These are phyloP conservation scores for Arachis hypogaea DNA, from an alignment of 306 rosid species.

Conservation along the genomic window DNA sequence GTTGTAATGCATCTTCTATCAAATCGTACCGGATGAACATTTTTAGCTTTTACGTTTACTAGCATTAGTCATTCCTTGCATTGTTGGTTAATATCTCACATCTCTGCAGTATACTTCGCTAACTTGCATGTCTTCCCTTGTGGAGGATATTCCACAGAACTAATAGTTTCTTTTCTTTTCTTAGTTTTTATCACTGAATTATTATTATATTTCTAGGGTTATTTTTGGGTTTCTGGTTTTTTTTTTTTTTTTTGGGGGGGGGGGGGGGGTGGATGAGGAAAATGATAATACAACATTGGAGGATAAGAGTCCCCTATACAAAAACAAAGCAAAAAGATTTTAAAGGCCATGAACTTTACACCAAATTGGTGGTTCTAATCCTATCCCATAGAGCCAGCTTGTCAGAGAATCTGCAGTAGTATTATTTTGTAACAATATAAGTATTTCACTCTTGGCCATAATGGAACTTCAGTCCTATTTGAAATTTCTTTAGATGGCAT, in stretches of 20 bases:
- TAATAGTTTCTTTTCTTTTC: background rate
- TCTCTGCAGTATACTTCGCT: background rate
- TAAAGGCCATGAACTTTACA: too few relatives aligned
- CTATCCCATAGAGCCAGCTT: too few relatives aligned
- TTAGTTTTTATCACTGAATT: background rate
- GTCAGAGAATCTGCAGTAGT: too few relatives aligned
- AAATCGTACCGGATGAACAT: slow-evolving; percentile 17
- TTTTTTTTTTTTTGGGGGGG: too few relatives aligned
- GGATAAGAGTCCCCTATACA: too few relatives aligned
- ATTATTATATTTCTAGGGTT: background rate
- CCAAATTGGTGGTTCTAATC: too few relatives aligned
- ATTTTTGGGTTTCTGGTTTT: too few relatives aligned
- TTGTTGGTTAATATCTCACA: background rate
- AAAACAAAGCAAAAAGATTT: too few relatives aligned
- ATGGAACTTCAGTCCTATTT: slow-evolving; percentile 6
- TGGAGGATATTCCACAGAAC: slow-evolving; percentile 13
- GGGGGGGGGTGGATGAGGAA: too few relatives aligned
- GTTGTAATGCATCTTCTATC: slow-evolving; percentile 12
- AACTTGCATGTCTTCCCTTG: background rate
- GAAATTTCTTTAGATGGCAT: slow-evolving; percentile 13
- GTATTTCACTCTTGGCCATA: slow-evolving; percentile 27
- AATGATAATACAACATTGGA: too few relatives aligned
- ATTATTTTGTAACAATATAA: slow-evolving; percentile 13
- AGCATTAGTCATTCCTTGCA: slow-evolving; percentile 23
- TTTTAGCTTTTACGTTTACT: slow-evolving; percentile 16